Evolutionary conservation across 164 flowering plant species (phyloP), one percentile per base, ranked within the genome.

Genomic region (Magnolia sinica): DNA sequence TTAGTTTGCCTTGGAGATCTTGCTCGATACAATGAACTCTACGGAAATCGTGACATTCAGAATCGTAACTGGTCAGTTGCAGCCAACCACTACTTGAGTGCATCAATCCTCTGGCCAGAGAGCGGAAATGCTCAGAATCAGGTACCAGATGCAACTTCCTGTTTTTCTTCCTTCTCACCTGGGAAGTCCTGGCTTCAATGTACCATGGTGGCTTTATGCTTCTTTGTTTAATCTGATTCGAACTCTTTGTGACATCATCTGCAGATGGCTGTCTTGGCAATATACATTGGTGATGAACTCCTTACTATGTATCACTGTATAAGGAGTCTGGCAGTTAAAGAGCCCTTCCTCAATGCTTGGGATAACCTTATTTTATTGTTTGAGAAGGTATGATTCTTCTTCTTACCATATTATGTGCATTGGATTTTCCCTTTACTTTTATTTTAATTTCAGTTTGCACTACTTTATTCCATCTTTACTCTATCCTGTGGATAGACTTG

Each of bases 51-150:
- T 20, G 86, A 80, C 50, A 50, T 29, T 20, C 68, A 82, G 68
- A 83, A 80, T 7, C 82, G 77, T 55, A 84, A 86, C 59, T 94
- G 96, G 97, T 90, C 95, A 45, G 74, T 82, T 80, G 91, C 96
- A 20, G 93, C 88, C 19, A 76, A 81, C 29, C 83, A 90, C 76
- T 94, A 94, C 82, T 72, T 89, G 23, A 87, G 88, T 81, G 96
- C 98, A 73, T 75, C 91, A 59, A 77, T 68, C 71, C 80, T 88
- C 76, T 91, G 93, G 88, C 96, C 97, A 27, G 88, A 88, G 75
- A 85, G 97, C 80, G 98, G 98, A 74, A 92, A 90, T 74, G 93
- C 98, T 18, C 98, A 91, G 13, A 92, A 94, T 87, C 98, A 94
- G 95, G 98, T 89, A 85, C n/a, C 16, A 24, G 9, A 3, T 37